These are phyloP conservation scores for Yarrowia osloensis DNA, from an alignment of 805 yeast species.

Conservation along the genomic window DNA sequence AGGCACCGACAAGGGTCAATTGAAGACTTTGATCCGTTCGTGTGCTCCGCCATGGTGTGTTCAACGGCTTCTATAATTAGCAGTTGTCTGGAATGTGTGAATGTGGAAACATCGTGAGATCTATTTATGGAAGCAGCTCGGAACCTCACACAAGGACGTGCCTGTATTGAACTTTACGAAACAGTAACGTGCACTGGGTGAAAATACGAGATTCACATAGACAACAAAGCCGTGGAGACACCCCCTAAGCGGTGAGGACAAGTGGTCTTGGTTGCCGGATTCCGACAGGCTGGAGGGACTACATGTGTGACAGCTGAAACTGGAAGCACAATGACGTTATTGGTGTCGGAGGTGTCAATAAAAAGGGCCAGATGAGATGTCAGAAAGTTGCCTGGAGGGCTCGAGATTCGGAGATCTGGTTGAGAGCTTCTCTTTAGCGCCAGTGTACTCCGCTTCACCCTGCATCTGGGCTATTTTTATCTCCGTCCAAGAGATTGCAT, in stretches of 20 bases:
- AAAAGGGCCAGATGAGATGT: neutral
- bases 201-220: neutral
- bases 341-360: neutral
- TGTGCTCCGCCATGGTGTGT: no score
- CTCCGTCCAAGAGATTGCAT: neutral
- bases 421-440: no score
- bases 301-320: neutral
- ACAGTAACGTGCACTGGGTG: neutral
- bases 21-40: no score
- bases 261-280: no score
- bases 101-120: neutral
- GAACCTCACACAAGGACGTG: neutral
- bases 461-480: neutral
- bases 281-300: no score
- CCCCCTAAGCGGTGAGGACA: no score
- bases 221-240: no score
- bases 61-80: neutral
- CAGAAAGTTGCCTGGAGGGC: neutral
- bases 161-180: neutral
- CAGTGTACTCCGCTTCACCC: neutral
- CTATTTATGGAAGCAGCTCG: neutral
- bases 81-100: neutral
- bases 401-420: no score
- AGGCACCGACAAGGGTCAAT: no score
- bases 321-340: neutral